These are phyloP conservation scores for Cladophialophora bantiana DNA, from an alignment of 2,329 filamentous ascomycete species.

Conservation along the genomic window DNA sequence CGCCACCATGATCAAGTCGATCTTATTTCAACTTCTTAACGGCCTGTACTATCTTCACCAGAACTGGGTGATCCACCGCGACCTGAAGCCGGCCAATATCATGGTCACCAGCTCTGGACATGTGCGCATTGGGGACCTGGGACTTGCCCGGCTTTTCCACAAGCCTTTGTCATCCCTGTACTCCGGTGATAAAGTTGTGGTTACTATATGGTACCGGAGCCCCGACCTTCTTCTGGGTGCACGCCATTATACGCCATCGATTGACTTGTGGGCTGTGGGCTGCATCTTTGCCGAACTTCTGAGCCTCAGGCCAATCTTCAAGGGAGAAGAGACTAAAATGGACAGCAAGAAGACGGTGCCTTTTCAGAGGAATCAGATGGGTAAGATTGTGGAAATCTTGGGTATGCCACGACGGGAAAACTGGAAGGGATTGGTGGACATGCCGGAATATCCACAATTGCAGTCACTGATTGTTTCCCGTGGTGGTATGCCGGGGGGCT, in stretches of 20 bases:
- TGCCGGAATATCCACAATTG: slow-evolving; percentile 85
- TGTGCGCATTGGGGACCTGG: slow-evolving; percentile 94
- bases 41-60: slow-evolving; percentile 93
- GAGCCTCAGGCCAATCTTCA: slow-evolving; percentile 91
- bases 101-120: slow-evolving; percentile 92
- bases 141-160: slow-evolving; percentile 88
- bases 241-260: slow-evolving; percentile 94
- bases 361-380: slow-evolving; percentile 98
- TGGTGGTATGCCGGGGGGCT: slow-evolving; percentile 45
- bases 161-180: slow-evolving; percentile 93
- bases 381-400: slow-evolving; percentile 97
- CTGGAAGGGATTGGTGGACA: slow-evolving; percentile 83
- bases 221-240: slow-evolving; percentile 91
- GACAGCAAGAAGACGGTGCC: slow-evolving; percentile 97
- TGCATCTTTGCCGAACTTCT: slow-evolving; percentile 97
- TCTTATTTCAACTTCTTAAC: slow-evolving; percentile 94
- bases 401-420: slow-evolving; percentile 86
- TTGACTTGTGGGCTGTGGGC: slow-evolving; percentile 96
- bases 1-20: slow-evolving; percentile 85
- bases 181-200: slow-evolving; percentile 94
- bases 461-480: slow-evolving; percentile 56
- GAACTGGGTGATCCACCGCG: slow-evolving; percentile 96
- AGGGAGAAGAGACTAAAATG: slow-evolving; percentile 98
- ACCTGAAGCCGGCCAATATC: slow-evolving; percentile 97
- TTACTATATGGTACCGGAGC: slow-evolving; percentile 98